A percentile compares a stretch with the other conserved stretches of the same genome.
Conservation (phyloP, 2,329 filamentous ascomycete genomes). For the Calonectria henricotiae region DNA sequence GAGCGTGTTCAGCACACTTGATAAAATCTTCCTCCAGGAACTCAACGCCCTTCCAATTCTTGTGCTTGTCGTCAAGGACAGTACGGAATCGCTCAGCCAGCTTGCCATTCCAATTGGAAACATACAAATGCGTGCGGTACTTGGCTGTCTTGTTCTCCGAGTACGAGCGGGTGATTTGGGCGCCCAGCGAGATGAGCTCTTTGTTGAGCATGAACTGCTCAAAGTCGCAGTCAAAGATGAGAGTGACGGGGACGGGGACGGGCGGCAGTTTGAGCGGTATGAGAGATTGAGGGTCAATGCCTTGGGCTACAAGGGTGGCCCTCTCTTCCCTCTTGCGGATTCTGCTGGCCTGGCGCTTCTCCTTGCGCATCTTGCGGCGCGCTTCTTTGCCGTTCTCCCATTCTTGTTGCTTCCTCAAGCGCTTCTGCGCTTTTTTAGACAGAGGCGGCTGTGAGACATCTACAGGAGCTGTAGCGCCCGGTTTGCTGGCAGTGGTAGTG, state of each 20-base stretch:
- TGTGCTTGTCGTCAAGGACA: conserved; percentile 79
- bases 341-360: conserved; percentile 68
- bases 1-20: conserved; percentile 76
- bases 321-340: conserved; percentile 68
- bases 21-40: conserved; percentile 85
- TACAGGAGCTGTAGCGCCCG: conserved; percentile 16
- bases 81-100: conserved; percentile 87
- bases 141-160: conserved; percentile 84
- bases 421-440: conserved; percentile 92
- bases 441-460: conserved; percentile 59
- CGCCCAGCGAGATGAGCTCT: conserved; percentile 86
- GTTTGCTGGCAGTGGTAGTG: conserved; percentile 31
- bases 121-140: conserved; percentile 80
- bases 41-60: conserved; percentile 84
- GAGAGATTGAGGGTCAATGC: conserved; percentile 60
- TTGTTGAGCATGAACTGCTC: conserved; percentile 91
- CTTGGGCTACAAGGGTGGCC: conserved; percentile 67
- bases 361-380: conserved; percentile 70
- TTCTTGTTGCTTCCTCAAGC: conserved; percentile 78
- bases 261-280: conserved; percentile 58
- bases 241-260: conserved; percentile 80
- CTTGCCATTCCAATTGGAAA: conserved; percentile 84
- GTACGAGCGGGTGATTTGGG: conserved; percentile 90
- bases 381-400: conserved; percentile 83
- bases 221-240: conserved; percentile 94